Percentiles rank a stretch among this genome's conserved stretches.
phyloP scores from a whole-genome alignment of 164 flowering plant genomes.

The Platanus orientalis region DNA sequence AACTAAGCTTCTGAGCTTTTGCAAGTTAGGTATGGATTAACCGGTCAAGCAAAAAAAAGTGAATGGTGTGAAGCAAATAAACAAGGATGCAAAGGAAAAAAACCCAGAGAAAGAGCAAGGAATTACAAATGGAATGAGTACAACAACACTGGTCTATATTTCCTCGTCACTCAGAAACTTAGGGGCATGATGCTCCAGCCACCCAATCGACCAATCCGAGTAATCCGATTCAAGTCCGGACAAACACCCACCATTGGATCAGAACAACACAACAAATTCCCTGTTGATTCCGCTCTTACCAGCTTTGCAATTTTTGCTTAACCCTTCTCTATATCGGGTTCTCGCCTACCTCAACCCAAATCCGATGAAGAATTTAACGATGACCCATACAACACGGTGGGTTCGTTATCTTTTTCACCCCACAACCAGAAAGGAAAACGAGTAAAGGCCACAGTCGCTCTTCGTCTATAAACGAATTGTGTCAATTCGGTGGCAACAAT shows the following conservation, averaged over 20 bases:
- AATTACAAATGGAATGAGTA: constrained; percentile 48
- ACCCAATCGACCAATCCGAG: constrained; percentile 52
- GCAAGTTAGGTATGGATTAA: too few relatives aligned
- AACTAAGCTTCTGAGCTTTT: too few relatives aligned
- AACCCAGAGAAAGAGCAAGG: too few relatives aligned
- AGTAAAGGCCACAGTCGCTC: constrained; percentile 33
- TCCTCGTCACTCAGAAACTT: constrained; percentile 40
- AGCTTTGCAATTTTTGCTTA: constrained; percentile 36
- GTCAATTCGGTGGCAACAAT: too few relatives aligned
- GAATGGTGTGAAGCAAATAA: too few relatives aligned
- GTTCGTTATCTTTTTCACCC: constrained; percentile 33
- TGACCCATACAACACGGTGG: constrained; percentile 21
- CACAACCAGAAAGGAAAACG: constrained; percentile 34
- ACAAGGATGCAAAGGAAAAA: too few relatives aligned
- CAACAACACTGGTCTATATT: constrained; percentile 35
- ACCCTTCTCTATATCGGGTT: constrained; percentile 29
- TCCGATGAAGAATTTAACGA: constrained; percentile 22
- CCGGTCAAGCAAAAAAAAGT: too few relatives aligned
- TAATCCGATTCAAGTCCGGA: constrained; percentile 49
- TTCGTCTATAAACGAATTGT: too few relatives aligned
- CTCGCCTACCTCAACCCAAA: constrained; percentile 21
- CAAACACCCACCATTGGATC: constrained; percentile 33
- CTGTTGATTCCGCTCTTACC: constrained; percentile 34
- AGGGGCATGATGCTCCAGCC: constrained; percentile 53
- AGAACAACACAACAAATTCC: constrained; percentile 33